Base-by-base conservation (phyloP, 306 rosid genomes). In the Arachis stenosperma region DNA sequence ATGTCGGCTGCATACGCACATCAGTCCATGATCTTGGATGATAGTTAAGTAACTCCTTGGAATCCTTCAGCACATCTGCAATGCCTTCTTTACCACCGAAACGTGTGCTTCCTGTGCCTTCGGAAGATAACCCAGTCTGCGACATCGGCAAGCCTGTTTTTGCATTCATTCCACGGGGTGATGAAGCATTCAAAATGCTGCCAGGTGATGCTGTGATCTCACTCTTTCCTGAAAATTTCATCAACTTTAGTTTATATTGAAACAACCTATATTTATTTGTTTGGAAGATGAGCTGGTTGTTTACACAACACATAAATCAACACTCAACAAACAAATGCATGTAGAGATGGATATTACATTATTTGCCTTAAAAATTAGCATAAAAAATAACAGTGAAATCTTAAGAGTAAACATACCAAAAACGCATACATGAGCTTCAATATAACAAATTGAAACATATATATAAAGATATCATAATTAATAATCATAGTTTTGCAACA, bases 1-100 rank as follows among this genome's bases (percentile, higher is more conserved):
- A 74, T 72, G 85, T 68, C 53, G 85, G 83, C 83, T 73, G 89
- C 73, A 57, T 65, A 50, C 41, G 78, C 70, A 75, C 75, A 73
- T 81, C 79, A 41, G 88, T 74, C 89, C 88, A 81, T 83, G 86
- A 77, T 59, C 83, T 83, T 7, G 79, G 76, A 43, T 72, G 83
- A 40, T 74, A 82, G 68, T 83, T 79, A 77, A 78, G 15, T 12
- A 85, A 77, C 59, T 84, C 88, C 74, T 78, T 75, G 6, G 86
- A 75, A 82, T 75, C 76, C 75, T 76, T 84, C 57, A 81, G 81
- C 68, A 69, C 55, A 65, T 72, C 82, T 29, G 48, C 68, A 75
- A 56, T 51, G 74, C 81, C 85, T 58, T 81, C 74, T 74, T 87
- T 82, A 64, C 88, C 84, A 55, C 75, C 79, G 37, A 73, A 71